phyloP scores from a whole-genome alignment of 257 asterid genomes.

The Dorcoceras hygrometricum region DNA sequence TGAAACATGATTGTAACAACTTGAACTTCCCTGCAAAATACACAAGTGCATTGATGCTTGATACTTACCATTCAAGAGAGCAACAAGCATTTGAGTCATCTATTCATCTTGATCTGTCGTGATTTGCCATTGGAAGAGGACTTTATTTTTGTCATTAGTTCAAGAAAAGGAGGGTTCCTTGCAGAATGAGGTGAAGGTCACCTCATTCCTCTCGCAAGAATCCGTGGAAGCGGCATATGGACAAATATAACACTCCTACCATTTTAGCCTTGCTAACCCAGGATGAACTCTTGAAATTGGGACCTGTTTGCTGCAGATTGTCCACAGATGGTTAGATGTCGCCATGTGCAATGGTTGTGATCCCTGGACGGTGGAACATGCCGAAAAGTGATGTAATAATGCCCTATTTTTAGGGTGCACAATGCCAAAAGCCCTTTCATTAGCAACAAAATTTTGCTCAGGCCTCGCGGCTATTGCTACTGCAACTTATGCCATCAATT shows the following conservation, averaged over 20 bases:
- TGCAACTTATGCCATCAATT: conserved; percentile 4
- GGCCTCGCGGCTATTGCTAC: not conserved
- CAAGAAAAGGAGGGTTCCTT: not conserved
- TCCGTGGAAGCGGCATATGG: not conserved
- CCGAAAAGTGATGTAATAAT: not conserved
- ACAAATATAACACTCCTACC: no score
- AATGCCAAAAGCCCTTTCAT: not conserved
- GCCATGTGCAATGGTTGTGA: not conserved
- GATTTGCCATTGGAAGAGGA: not conserved
- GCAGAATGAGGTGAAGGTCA: not conserved
- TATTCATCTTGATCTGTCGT: not conserved
- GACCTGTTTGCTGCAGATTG: not conserved
- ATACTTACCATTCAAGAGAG: not conserved
- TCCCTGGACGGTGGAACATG: not conserved
- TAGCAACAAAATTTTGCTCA: not conserved
- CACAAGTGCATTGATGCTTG: not conserved
- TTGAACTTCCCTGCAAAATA: no score
- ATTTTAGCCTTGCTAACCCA: not conserved
- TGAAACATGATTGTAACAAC: no score
- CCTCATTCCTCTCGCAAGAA: not conserved
- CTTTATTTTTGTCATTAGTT: not conserved
- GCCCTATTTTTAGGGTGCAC: not conserved
- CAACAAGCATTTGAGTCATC: not conserved
- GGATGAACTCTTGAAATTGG: not conserved
- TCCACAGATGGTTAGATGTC: not conserved